Conservation (phyloP, 2,329 filamentous ascomycete genomes). For the Chrysoporthe puriensis region DNA sequence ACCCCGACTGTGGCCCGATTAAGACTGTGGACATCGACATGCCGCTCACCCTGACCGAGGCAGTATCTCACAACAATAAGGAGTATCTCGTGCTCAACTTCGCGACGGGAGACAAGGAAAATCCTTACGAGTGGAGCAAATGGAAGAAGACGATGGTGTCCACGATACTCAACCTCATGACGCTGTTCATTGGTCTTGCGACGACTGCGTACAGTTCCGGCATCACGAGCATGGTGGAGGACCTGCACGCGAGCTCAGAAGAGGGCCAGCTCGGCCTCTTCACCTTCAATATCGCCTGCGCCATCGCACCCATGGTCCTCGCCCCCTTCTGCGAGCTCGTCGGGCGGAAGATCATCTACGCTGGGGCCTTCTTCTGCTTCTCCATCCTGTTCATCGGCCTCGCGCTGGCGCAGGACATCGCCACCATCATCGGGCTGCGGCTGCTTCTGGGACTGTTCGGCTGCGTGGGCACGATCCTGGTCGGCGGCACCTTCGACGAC, state of each 20-base stretch:
- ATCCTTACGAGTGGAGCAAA: constrained; percentile 55
- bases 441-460: constrained; percentile 52
- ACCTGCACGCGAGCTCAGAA: constrained; percentile 46
- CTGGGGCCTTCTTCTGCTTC: constrained; percentile 50
- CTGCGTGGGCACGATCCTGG: constrained; percentile 53
- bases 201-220: constrained; percentile 57
- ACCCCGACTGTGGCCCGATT: constrained; percentile 41
- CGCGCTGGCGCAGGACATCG: constrained; percentile 51
- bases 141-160: constrained; percentile 51
- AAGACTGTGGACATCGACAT: constrained; percentile 51
- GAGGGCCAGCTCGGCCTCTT: constrained; percentile 54
- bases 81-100: constrained; percentile 52
- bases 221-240: constrained; percentile 48
- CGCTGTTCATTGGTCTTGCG: constrained; percentile 57
- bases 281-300: constrained; percentile 53
- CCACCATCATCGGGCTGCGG: constrained; percentile 51
- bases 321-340: constrained; percentile 54
- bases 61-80: constrained; percentile 45
- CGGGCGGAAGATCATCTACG: constrained; percentile 51
- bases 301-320: constrained; percentile 50
- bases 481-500: constrained; percentile 54
- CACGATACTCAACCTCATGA: constrained; percentile 53
- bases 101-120: constrained; percentile 49
- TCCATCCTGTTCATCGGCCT: constrained; percentile 52
- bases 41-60: constrained; percentile 50